Percentiles rank a stretch among this genome's conserved stretches.
Conservation (phyloP, 768 basidiomycete genomes). For the Hericium rajendrae region DNA sequence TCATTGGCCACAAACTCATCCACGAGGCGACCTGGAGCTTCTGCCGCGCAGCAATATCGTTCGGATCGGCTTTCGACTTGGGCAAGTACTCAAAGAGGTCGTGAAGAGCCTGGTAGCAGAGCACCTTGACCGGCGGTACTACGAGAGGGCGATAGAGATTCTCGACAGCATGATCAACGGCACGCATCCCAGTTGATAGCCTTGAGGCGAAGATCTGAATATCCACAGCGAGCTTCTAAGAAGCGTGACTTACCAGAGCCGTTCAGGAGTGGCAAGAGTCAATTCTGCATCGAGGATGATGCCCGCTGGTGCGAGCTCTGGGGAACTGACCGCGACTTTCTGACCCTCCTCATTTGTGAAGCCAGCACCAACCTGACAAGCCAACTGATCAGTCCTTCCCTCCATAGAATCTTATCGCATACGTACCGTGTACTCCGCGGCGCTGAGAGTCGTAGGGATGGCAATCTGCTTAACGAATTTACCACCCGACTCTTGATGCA, state of each 20-base stretch:
- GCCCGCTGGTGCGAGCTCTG: conserved; percentile 54
- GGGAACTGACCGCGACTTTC: conserved; percentile 50
- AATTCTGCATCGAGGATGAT: conserved; percentile 73
- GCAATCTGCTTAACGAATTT: conserved; percentile 57
- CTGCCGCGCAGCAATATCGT: conserved; percentile 49
- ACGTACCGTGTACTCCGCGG: conserved; percentile 62
- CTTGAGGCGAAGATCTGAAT: conserved; percentile 23
- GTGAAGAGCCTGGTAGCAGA: conserved; percentile 56
- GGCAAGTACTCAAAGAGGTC: conserved; percentile 73
- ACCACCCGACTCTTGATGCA: conserved; percentile 47
- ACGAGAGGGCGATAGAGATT: conserved; percentile 49
- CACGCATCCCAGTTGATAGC: conserved; percentile 72
- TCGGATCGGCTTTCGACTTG: conserved; percentile 47
- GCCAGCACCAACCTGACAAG: conserved; percentile 49
- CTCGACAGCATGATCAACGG: conserved; percentile 74
- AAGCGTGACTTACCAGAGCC: conserved; percentile 46
- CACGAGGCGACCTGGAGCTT: conserved; percentile 66
- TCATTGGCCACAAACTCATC: conserved; percentile 73
- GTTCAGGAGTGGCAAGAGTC: conserved; percentile 62
- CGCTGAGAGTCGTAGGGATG: conserved; percentile 75
- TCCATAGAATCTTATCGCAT: too few species aligned
- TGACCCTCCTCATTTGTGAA: conserved; percentile 61
- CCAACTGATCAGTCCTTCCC: background rate
- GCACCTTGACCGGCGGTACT: conserved; percentile 48
- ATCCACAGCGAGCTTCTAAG: background rate